Evolutionary conservation across 148 eudicot species (phyloP).

Genomic region (Drosera capensis): DNA sequence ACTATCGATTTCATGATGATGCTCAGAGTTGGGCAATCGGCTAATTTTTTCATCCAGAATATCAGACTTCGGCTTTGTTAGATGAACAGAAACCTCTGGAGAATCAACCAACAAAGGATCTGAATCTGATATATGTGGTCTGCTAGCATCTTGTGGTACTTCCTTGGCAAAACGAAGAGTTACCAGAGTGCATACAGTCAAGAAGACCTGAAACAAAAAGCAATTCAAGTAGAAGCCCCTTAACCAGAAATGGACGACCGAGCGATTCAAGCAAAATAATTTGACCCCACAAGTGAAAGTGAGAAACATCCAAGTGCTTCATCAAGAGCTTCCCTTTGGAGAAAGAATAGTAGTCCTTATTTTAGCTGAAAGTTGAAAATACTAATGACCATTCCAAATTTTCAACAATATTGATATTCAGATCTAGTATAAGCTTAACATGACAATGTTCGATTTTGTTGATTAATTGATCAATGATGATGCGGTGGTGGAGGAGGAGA

Average conservation of each 20-base stretch:
- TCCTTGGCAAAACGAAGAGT: constrained; percentile 89
- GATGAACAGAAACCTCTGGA: constrained; percentile 24
- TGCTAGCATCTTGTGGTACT: constrained; percentile 42
- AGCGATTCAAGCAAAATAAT: no score
- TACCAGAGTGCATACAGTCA: constrained; percentile 66
- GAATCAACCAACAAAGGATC: constrained; percentile 57
- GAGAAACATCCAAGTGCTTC: no score
- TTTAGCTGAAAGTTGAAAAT: no score
- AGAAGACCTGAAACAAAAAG: constrained; percentile 38
- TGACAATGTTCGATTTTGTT: no score
- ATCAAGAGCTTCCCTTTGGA: no score
- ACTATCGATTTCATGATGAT: constrained; percentile 11
- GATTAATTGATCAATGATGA: no score
- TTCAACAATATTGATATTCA: no score
- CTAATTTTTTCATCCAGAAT: constrained; percentile 11
- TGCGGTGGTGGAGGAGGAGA: no score
- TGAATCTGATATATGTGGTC: constrained; percentile 47
- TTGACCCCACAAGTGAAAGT: no score
- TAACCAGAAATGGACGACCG: neutral
- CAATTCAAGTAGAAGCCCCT: neutral
- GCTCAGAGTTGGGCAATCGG: constrained; percentile 12
- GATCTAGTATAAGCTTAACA: no score
- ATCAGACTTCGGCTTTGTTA: constrained; percentile 26
- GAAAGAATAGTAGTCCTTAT: no score
- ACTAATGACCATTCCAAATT: no score